Evolutionary conservation across 1,284 basidiomycete genomes (phyloP).

Genomic region (Rhodotorula sp.): DNA sequence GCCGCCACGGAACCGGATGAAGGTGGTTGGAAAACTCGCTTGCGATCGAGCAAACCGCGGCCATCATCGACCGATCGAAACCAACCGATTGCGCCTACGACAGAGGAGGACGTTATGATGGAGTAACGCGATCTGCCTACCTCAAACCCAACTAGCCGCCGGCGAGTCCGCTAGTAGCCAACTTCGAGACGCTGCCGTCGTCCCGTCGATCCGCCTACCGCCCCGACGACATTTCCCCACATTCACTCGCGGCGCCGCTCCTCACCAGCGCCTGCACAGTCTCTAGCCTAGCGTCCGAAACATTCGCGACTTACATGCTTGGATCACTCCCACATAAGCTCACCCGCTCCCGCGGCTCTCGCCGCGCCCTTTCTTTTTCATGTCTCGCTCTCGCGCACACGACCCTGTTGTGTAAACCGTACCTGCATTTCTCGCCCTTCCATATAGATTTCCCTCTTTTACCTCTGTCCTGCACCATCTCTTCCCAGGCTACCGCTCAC

Average conservation of each 20-base stretch:
- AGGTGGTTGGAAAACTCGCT: constrained; percentile 7
- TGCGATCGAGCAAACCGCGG: not conserved
- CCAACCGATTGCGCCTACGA: not conserved
- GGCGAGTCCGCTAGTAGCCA: not conserved
- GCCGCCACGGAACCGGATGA: not conserved
- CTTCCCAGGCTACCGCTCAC: not conserved
- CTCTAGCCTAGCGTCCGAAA: too few relatives aligned
- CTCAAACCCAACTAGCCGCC: not conserved
- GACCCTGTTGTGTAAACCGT: not conserved
- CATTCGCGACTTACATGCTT: too few relatives aligned
- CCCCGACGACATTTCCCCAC: not conserved
- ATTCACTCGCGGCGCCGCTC: too few relatives aligned
- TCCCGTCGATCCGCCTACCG: not conserved
- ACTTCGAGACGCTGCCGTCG: not conserved
- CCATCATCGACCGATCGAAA: not conserved
- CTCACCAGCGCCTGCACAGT: too few relatives aligned
- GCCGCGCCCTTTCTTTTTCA: too few relatives aligned
- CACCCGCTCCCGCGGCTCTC: too few relatives aligned
- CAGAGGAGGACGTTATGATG: constrained; percentile 14
- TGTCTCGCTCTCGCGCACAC: not conserved
- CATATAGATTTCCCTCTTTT: not conserved
- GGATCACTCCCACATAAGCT: too few relatives aligned
- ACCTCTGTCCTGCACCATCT: not conserved
- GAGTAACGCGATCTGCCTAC: not conserved
- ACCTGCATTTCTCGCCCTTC: not conserved